Percentiles rank a stretch among this genome's conserved stretches.
Evolutionary conservation across 805 yeast genomes (phyloP).

Genomic region (Ogataea sp.): DNA sequence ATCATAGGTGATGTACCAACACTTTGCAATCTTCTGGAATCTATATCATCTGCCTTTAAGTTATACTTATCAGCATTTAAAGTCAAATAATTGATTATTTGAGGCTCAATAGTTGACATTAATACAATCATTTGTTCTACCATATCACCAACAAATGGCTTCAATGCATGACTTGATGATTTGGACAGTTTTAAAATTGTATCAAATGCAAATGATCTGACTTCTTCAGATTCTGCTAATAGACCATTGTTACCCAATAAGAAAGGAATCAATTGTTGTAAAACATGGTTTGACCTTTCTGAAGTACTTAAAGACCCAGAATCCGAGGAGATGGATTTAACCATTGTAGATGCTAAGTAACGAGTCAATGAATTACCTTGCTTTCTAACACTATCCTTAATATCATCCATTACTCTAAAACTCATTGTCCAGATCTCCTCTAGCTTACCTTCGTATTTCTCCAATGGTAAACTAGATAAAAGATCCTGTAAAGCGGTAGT

Average conservation of each 20-base stretch:
- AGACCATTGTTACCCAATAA: slow-evolving; percentile 73
- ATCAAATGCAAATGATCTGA: slow-evolving; percentile 63
- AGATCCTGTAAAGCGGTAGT: slow-evolving; percentile 63
- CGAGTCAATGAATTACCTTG: slow-evolving; percentile 70
- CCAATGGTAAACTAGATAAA: slow-evolving; percentile 50
- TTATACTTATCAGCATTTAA: slow-evolving; percentile 87
- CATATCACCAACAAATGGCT: slow-evolving; percentile 60
- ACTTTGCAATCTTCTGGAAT: slow-evolving; percentile 64
- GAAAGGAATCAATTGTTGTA: slow-evolving; percentile 65
- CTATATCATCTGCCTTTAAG: slow-evolving; percentile 61
- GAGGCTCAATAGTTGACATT: slow-evolving; percentile 89
- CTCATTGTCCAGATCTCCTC: slow-evolving; percentile 82
- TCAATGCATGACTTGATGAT: slow-evolving; percentile 50
- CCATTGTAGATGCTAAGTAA: slow-evolving; percentile 53
- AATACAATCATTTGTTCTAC: slow-evolving; percentile 60
- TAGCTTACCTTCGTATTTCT: slow-evolving; percentile 39
- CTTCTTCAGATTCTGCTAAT: slow-evolving; percentile 80
- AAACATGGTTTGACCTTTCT: slow-evolving; percentile 34
- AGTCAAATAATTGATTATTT: slow-evolving; percentile 74
- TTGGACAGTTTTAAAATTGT: slow-evolving; percentile 67
- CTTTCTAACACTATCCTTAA: slow-evolving; percentile 83
- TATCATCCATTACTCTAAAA: slow-evolving; percentile 86
- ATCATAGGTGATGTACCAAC: slow-evolving; percentile 81
- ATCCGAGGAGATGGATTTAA: slow-evolving; percentile 45
- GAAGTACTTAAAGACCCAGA: slow-evolving; percentile 14